A percentile compares a stretch with the other conserved stretches of the same genome.
These are phyloP conservation scores for Phytophthora tubulina DNA, from an alignment of 352 stramenopile species.

Conservation along the genomic window DNA sequence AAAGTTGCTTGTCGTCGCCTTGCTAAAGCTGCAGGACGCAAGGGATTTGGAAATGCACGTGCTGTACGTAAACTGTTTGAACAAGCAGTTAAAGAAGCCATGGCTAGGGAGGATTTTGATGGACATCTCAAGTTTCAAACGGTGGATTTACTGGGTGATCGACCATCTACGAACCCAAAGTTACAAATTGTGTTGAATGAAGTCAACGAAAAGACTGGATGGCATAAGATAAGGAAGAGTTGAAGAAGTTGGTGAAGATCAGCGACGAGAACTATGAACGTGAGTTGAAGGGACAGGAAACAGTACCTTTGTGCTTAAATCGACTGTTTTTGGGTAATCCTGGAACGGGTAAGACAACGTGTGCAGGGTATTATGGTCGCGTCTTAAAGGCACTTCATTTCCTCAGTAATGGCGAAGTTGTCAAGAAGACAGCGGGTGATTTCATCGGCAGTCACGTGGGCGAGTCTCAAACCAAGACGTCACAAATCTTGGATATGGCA, in stretches of 20 bases:
- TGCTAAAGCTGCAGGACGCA: slow-evolving; percentile 62
- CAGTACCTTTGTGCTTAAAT: slow-evolving; percentile 81
- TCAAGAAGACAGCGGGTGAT: slow-evolving; percentile 90
- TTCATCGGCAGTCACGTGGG: slow-evolving; percentile 87
- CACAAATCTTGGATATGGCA: slow-evolving; percentile 79
- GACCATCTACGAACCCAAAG: slow-evolving; percentile 82
- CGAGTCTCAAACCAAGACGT: slow-evolving; percentile 90
- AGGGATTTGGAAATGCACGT: slow-evolving; percentile 91
- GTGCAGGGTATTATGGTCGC: slow-evolving; percentile 86
- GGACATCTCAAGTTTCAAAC: slow-evolving; percentile 59
- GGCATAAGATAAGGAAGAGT: slow-evolving; percentile 81
- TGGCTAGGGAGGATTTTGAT: slow-evolving; percentile 78
- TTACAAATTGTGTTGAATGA: slow-evolving; percentile 60
- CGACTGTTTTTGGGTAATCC: slow-evolving; percentile 93
- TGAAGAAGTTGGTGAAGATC: slow-evolving; percentile 77
- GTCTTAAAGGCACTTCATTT: slow-evolving; percentile 92
- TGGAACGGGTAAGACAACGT: slow-evolving; percentile 94
- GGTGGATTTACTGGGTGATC: slow-evolving; percentile 82
- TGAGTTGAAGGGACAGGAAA: slow-evolving; percentile 73
- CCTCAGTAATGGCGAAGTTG: slow-evolving; percentile 90
- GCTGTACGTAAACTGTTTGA: slow-evolving; percentile 84
- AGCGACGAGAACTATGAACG: slow-evolving; percentile 88
- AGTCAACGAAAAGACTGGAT: slow-evolving; percentile 82
- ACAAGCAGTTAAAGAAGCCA: slow-evolving; percentile 61
- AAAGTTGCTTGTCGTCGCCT: slow-evolving; percentile 78